Conservation (phyloP, 73 alveolate genomes). For the Durusdinium trenchii region DNA sequence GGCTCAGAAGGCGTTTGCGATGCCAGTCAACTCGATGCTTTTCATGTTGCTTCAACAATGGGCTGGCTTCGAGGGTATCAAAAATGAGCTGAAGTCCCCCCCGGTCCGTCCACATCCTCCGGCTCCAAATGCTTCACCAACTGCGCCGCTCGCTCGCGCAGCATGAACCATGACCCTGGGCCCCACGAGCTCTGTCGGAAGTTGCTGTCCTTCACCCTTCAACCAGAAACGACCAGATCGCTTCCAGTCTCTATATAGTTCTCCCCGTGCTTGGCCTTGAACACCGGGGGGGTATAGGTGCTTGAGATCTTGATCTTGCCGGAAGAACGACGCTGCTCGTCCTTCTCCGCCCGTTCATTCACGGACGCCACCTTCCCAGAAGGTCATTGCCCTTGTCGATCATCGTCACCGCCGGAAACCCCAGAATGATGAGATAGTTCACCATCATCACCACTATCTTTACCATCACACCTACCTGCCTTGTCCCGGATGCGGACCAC, state of each 20-base stretch:
- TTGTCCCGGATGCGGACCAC: not conserved
- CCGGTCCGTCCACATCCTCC: not conserved
- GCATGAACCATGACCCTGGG: constrained; percentile 19
- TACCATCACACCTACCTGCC: not conserved
- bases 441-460: not conserved
- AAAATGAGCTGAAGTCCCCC: not conserved
- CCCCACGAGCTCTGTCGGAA: not conserved
- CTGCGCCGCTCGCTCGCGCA: not conserved
- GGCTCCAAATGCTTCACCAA: not conserved
- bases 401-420: not conserved
- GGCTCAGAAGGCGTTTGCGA: not conserved
- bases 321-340: not conserved
- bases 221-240: not conserved
- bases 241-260: not conserved
- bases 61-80: not conserved
- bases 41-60: not conserved
- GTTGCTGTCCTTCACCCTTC: not conserved
- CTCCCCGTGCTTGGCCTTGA: not conserved
- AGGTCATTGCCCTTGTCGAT: not conserved
- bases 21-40: constrained; percentile 16
- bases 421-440: too few species aligned
- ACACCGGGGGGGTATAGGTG: not conserved
- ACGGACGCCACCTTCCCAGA: not conserved
- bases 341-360: not conserved
- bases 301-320: not conserved